These are phyloP conservation scores for Ambispora gerdemannii DNA, from an alignment of 192 early-diverging fungal species.

Conservation along the genomic window DNA sequence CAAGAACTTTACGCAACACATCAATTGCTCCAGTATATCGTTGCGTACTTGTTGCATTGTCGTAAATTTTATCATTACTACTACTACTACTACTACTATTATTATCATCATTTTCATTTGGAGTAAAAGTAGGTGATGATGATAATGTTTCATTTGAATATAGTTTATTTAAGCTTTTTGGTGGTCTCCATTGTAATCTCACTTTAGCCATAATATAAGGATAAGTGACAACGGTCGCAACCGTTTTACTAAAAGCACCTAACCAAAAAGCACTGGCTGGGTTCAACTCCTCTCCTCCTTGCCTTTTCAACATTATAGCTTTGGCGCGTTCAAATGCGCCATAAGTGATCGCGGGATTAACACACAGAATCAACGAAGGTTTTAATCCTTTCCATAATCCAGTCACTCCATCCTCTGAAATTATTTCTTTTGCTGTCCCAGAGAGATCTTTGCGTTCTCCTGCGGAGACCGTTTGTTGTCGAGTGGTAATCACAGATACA, in stretches of 20 bases:
- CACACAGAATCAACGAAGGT: constrained; percentile 85
- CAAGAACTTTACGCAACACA: constrained; percentile 76
- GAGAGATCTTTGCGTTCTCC: constrained; percentile 64
- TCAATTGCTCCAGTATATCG: constrained; percentile 82
- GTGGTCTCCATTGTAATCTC: constrained; percentile 86
- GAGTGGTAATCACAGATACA: constrained; percentile 90
- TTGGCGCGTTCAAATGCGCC: constrained; percentile 88
- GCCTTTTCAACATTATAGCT: constrained; percentile 50
- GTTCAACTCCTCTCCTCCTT: constrained; percentile 52
- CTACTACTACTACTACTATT: neutral
- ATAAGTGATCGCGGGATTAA: constrained; percentile 98
- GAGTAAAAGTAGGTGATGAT: too few relatives aligned
- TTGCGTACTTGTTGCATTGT: constrained; percentile 39
- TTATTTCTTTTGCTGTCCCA: constrained; percentile 64
- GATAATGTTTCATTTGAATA: neutral
- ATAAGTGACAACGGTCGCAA: constrained; percentile 83
- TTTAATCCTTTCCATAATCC: constrained; percentile 92
- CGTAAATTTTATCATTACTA: neutral
- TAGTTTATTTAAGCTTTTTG: constrained; percentile 38
- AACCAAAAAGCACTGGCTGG: constrained; percentile 87
- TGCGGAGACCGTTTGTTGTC: constrained; percentile 80
- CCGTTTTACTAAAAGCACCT: constrained; percentile 90
- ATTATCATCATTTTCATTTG: neutral
- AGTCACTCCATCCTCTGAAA: constrained; percentile 71
- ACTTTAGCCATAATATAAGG: constrained; percentile 99